Conservation (phyloP, 176 grass and related monocot species). For the Microstegium vimineum region DNA sequence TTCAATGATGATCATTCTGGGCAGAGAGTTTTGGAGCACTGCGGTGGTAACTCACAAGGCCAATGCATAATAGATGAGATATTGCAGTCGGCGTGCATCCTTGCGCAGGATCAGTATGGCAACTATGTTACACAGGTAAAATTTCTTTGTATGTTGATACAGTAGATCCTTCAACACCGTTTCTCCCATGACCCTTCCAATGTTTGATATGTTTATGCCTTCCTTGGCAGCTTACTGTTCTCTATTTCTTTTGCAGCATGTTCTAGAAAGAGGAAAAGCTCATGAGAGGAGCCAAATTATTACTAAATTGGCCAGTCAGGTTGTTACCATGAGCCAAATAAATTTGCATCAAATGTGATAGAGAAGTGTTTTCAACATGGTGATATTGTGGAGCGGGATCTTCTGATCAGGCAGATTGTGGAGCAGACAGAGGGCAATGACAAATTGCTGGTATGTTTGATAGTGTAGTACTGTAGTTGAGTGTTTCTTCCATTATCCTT, state of each 20-base stretch:
- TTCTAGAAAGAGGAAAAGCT: slow-evolving; percentile 70
- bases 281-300: slow-evolving; percentile 84
- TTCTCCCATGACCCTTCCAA: not conserved
- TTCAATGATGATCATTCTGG: slow-evolving; percentile 7
- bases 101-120: slow-evolving; percentile 97
- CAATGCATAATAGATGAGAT: slow-evolving; percentile 98
- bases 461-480: not conserved
- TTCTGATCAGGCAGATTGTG: slow-evolving; percentile 72
- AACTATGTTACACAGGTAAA: slow-evolving; percentile 98
- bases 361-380: slow-evolving; percentile 95
- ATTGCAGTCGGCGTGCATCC: slow-evolving; percentile 77
- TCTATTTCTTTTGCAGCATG: slow-evolving; percentile 62
- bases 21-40: slow-evolving; percentile 96
- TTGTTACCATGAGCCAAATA: slow-evolving; percentile 96
- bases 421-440: slow-evolving; percentile 90
- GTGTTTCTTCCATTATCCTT: not conserved
- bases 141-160: not conserved
- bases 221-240: slow-evolving; percentile 8
- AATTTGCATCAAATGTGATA: slow-evolving; percentile 93
- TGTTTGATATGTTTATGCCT: not conserved
- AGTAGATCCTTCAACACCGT: not conserved
- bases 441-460: slow-evolving; percentile 66
- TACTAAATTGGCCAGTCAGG: slow-evolving; percentile 67
- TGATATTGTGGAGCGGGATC: slow-evolving; percentile 53
- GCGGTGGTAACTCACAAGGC: slow-evolving; percentile 68